These are phyloP conservation scores for Schizothecium vesticola DNA, from an alignment of 495 filamentous ascomycete species.

Conservation along the genomic window DNA sequence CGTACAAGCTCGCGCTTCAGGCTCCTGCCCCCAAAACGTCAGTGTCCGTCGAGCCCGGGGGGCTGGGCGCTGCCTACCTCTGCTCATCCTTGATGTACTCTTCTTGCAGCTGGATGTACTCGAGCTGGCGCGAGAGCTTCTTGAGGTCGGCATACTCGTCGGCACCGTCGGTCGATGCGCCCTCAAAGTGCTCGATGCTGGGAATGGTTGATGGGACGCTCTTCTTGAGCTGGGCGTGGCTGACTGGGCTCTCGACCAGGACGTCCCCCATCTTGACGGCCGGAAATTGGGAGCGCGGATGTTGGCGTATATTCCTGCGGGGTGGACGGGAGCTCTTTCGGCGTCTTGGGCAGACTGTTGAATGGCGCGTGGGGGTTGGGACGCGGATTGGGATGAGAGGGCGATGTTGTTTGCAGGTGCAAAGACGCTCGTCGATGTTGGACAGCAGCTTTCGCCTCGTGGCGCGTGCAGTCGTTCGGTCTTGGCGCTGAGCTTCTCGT, in stretches of 20 bases:
- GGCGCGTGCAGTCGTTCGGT: slow-evolving; percentile 21
- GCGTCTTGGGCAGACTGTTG: neutral
- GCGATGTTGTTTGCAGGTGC: slow-evolving; percentile 5
- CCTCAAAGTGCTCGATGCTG: slow-evolving; percentile 84
- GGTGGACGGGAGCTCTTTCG: neutral
- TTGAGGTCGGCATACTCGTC: slow-evolving; percentile 96
- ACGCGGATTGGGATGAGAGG: slow-evolving; percentile 2
- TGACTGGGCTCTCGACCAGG: slow-evolving; percentile 71
- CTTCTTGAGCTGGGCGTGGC: slow-evolving; percentile 68
- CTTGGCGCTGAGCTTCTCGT: slow-evolving; percentile 24
- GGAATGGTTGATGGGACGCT: slow-evolving; percentile 75
- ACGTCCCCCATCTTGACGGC: slow-evolving; percentile 69
- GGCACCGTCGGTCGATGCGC: slow-evolving; percentile 68
- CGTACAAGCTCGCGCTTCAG: slow-evolving; percentile 95
- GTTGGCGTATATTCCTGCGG: neutral
- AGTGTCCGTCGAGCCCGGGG: slow-evolving; percentile 1
- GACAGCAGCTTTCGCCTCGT: slow-evolving; percentile 25
- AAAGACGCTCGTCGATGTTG: slow-evolving; percentile 21
- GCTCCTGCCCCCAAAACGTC: slow-evolving; percentile 55
- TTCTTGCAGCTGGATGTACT: slow-evolving; percentile 98
- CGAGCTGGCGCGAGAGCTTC: slow-evolving; percentile 89
- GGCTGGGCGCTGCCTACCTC: slow-evolving; percentile 48
- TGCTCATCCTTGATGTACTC: slow-evolving; percentile 99
- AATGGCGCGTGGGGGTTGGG: neutral
- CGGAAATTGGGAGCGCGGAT: neutral